A percentile compares a stretch with the other conserved stretches of the same genome.
These are phyloP conservation scores for Dissoconium aciculare DNA, from an alignment of 2,329 filamentous ascomycete genomes.

Conservation along the genomic window DNA sequence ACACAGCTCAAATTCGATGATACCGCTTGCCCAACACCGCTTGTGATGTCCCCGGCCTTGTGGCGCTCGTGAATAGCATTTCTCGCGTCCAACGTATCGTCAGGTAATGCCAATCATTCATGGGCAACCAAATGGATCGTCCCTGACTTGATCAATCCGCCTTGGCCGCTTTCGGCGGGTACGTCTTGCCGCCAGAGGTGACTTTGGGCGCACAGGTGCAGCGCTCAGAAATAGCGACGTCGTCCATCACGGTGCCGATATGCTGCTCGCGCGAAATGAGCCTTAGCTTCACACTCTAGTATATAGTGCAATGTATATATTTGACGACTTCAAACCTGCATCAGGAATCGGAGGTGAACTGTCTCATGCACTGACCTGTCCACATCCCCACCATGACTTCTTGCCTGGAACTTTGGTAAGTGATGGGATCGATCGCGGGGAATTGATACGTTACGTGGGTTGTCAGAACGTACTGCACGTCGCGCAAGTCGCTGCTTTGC, in stretches of 20 bases:
- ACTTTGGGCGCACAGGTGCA: constrained; percentile 53
- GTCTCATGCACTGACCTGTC: constrained; percentile 7
- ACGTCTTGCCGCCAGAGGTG: constrained; percentile 44
- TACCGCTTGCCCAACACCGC: too few relatives aligned
- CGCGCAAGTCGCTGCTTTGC: constrained; percentile 47
- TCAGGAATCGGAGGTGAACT: too few relatives aligned
- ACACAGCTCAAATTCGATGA: too few relatives aligned
- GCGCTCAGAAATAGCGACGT: constrained; percentile 42
- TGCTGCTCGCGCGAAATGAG: constrained; percentile 22
- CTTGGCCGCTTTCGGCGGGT: constrained; percentile 42
- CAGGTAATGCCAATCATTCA: too few relatives aligned
- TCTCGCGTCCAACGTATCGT: too few relatives aligned
- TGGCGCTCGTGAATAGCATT: too few relatives aligned
- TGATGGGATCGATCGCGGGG: constrained; percentile 3
- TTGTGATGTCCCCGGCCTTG: too few relatives aligned
- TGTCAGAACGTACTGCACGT: constrained; percentile 42
- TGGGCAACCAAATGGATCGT: too few relatives aligned
- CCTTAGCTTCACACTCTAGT: too few relatives aligned
- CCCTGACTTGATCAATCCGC: too few relatives aligned
- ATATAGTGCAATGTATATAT: too few relatives aligned
- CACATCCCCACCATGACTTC: constrained; percentile 24
- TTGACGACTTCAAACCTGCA: constrained; percentile 7
- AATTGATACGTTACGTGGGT: constrained; percentile 1
- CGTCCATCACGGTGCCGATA: constrained; percentile 49
- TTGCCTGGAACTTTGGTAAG: constrained; percentile 16